Evolutionary conservation across 2,329 filamentous ascomycete genomes (phyloP).

Genomic region (Ceratocystis destructans): DNA sequence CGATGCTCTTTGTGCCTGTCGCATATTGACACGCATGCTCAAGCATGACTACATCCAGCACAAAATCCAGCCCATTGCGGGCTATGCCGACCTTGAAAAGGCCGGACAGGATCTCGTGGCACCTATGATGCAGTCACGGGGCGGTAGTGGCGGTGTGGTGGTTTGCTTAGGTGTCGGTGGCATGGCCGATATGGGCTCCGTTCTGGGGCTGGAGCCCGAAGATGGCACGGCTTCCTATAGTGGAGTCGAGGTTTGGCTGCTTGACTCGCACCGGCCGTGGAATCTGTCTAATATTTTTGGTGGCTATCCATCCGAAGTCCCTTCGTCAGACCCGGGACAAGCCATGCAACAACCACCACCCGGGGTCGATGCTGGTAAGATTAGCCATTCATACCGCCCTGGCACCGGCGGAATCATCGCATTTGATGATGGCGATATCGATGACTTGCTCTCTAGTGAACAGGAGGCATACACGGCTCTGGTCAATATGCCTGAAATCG

Average conservation of each 20-base stretch:
- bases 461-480: conserved; percentile 74
- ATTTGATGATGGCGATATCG: conserved; percentile 91
- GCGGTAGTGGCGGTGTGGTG: conserved; percentile 76
- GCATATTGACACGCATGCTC: conserved; percentile 81
- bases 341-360: conserved; percentile 36
- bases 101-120: conserved; percentile 65
- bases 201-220: conserved; percentile 56
- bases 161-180: conserved; percentile 88
- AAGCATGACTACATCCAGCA: conserved; percentile 96
- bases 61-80: conserved; percentile 89
- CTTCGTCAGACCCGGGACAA: conserved; percentile 23
- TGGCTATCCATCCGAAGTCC: conserved; percentile 43
- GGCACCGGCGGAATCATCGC: conserved; percentile 81
- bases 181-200: conserved; percentile 69
- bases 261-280: conserved; percentile 87
- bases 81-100: conserved; percentile 76
- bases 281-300: conserved; percentile 90
- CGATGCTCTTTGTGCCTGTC: conserved; percentile 87
- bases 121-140: conserved; percentile 74
- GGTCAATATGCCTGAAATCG: conserved; percentile 78
- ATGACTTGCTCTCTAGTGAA: conserved; percentile 62
- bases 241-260: conserved; percentile 88
- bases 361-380: conserved; percentile 60
- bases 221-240: conserved; percentile 55
- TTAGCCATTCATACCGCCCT: conserved; percentile 58